A percentile compares a stretch with the other conserved stretches of the same genome.
phyloP scores from a whole-genome alignment of 2,329 filamentous ascomycete species.

The Dothideomycetidae sp. region DNA sequence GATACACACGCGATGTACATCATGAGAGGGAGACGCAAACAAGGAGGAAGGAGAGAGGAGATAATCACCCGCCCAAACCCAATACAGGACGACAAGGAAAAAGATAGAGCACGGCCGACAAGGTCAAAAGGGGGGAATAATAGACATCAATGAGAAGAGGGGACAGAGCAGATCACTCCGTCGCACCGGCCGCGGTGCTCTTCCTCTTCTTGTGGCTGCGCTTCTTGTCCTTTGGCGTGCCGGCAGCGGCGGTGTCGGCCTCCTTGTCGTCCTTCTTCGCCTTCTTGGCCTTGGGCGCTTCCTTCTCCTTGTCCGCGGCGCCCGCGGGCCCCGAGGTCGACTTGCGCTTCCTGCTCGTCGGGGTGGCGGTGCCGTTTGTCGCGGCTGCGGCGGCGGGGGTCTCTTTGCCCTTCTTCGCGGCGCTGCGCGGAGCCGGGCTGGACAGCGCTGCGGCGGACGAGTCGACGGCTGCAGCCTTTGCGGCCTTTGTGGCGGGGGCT shows the following conservation, averaged over 20 bases:
- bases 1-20: neutral
- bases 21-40: neutral
- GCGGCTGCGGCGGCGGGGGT: conserved; percentile 14
- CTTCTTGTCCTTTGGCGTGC: conserved; percentile 15
- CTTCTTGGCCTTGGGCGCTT: conserved; percentile 21
- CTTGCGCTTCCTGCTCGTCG: conserved; percentile 17
- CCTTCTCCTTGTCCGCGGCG: conserved; percentile 15
- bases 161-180: no score
- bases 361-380: conserved; percentile 11
- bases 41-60: neutral
- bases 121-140: no score
- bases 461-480: conserved; percentile 22
- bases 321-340: conserved; percentile 12
- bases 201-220: conserved; percentile 22
- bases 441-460: conserved; percentile 16
- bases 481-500: conserved; percentile 10
- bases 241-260: no score
- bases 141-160: no score
- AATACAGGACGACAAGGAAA: neutral
- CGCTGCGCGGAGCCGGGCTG: conserved; percentile 13
- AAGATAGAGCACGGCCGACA: no score
- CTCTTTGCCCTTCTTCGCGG: conserved; percentile 12
- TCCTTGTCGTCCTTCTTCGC: conserved; percentile 20
- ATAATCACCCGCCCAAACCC: neutral
- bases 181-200: conserved; percentile 17